These are phyloP conservation scores for Paecilomyces fulvus DNA, from an alignment of 2,329 filamentous ascomycete genomes.

Conservation along the genomic window DNA sequence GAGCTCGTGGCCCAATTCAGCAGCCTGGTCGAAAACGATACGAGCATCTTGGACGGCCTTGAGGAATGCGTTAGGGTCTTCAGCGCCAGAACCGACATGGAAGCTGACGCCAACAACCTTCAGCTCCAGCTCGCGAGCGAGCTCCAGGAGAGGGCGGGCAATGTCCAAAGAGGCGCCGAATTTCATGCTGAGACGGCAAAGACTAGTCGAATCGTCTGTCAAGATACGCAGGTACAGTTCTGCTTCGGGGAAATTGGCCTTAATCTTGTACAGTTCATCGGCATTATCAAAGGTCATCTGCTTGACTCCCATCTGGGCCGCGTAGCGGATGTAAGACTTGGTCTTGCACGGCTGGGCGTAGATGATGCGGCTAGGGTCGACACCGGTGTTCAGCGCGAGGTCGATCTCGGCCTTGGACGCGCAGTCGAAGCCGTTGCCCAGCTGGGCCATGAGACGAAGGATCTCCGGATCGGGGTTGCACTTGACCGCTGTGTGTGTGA, in stretches of 20 bases:
- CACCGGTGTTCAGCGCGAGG: conserved; percentile 71
- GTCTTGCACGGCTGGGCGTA: conserved; percentile 99
- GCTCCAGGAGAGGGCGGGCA: conserved; percentile 64
- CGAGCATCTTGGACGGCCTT: conserved; percentile 88
- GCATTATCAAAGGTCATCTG: conserved; percentile 99
- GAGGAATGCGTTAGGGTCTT: conserved; percentile 82
- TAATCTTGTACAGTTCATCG: conserved; percentile 97
- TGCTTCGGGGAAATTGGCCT: conserved; percentile 78
- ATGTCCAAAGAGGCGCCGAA: conserved; percentile 86
- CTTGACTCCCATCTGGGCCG: conserved; percentile 73
- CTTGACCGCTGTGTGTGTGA: conserved; percentile 66
- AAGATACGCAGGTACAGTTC: conserved; percentile 91
- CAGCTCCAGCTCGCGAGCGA: conserved; percentile 74
- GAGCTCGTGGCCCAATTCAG: conserved; percentile 66
- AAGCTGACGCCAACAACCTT: conserved; percentile 96
- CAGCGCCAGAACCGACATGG: conserved; percentile 93
- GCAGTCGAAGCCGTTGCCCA: conserved; percentile 96
- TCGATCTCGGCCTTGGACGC: conserved; percentile 97
- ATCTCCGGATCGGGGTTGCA: conserved; percentile 94
- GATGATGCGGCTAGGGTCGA: conserved; percentile 86
- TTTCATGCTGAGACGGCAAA: conserved; percentile 94
- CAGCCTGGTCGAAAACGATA: conserved; percentile 77
- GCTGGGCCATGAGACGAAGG: conserved; percentile 72
- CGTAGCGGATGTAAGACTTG: conserved; percentile 91
- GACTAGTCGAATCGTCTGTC: conserved; percentile 88